Evolutionary conservation across 371 early-diverging fungal species (phyloP).

Genomic region (Nosema muscidifuracis): DNA sequence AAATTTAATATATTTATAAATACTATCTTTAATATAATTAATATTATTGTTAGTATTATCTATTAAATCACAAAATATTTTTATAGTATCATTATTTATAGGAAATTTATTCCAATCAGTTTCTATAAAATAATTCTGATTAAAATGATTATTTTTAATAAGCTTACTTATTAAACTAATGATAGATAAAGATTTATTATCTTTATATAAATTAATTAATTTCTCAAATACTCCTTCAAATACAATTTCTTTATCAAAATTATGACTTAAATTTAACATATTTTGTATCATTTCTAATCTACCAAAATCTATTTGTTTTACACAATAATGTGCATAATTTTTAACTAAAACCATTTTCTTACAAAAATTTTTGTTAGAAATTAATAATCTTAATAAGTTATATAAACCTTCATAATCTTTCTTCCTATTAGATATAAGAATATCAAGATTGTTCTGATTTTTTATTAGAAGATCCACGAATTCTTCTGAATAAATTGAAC

Average conservation of each 20-base stretch:
- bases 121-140: conserved; percentile 37
- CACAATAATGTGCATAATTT: conserved; percentile 8
- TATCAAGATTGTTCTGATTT: background rate
- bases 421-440: background rate
- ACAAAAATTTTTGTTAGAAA: background rate
- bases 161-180: background rate
- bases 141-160: conserved; percentile 16
- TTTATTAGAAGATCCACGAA: conserved; percentile 28
- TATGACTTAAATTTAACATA: background rate
- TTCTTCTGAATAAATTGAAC: background rate
- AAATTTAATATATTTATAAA: conserved; percentile 5
- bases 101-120: conserved; percentile 9
- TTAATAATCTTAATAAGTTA: background rate
- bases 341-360: background rate
- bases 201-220: background rate
- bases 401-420: conserved; percentile 2
- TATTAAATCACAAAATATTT: no score
- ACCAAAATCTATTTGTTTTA: background rate
- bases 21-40: conserved; percentile 8
- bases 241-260: conserved; percentile 25
- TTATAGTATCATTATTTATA: background rate
- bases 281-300: conserved; percentile 7
- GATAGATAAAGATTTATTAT: background rate
- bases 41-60: conserved; percentile 30
- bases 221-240: conserved; percentile 35